Evolutionary conservation across 495 filamentous ascomycete species (phyloP).

Genomic region (Aspergillus indologenus): DNA sequence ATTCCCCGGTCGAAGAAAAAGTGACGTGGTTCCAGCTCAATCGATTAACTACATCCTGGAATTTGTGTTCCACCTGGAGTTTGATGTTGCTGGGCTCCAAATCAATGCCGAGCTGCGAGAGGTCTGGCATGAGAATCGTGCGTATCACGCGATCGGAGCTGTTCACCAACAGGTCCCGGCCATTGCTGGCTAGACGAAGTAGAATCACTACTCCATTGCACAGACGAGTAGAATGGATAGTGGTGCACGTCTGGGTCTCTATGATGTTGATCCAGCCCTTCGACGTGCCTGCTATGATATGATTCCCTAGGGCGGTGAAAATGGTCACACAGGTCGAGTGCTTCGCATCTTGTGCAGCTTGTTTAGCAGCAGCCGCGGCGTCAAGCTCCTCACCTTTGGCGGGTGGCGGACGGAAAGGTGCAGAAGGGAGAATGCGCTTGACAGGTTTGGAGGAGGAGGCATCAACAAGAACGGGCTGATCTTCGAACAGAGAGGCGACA

Average conservation of each 20-base stretch:
- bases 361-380: slow-evolving; percentile 67
- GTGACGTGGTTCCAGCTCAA: slow-evolving; percentile 94
- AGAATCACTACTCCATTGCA: slow-evolving; percentile 87
- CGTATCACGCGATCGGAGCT: slow-evolving; percentile 88
- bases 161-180: slow-evolving; percentile 83
- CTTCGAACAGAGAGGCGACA: slow-evolving; percentile 87
- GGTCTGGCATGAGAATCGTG: slow-evolving; percentile 73
- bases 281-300: slow-evolving; percentile 86
- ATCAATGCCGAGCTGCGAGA: slow-evolving; percentile 47
- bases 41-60: slow-evolving; percentile 94
- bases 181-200: slow-evolving; percentile 76
- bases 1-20: slow-evolving; percentile 86
- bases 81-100: slow-evolving; percentile 57
- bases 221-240: slow-evolving; percentile 81
- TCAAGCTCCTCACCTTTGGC: slow-evolving; percentile 61
- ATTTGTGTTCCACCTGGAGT: slow-evolving; percentile 93
- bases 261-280: slow-evolving; percentile 97
- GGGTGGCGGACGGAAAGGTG: slow-evolving; percentile 62
- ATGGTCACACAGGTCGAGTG: slow-evolving; percentile 87
- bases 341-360: slow-evolving; percentile 86
- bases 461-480: slow-evolving; percentile 84
- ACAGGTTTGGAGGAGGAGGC: slow-evolving; percentile 60
- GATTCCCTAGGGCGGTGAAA: slow-evolving; percentile 78
- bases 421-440: slow-evolving; percentile 76
- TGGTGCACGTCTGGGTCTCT: slow-evolving; percentile 68